A percentile compares a stretch with the other conserved stretches of the same genome.
Conservation (phyloP, 2,329 filamentous ascomycete genomes). For the Endoconidiophora polonica region DNA sequence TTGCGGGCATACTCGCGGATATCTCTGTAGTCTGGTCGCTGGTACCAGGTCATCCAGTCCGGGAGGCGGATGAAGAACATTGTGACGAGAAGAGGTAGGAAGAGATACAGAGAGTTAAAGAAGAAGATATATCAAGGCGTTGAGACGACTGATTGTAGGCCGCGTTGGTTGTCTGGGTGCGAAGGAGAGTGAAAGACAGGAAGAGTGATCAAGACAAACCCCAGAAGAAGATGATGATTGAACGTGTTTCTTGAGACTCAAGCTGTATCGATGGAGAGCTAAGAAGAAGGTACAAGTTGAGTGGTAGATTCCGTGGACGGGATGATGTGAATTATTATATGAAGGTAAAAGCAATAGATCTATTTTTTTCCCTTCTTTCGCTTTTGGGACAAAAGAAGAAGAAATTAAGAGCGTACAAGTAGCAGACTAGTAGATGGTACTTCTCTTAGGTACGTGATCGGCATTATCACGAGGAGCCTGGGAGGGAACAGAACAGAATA, state of each 20-base stretch:
- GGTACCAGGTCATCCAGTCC: constrained; percentile 29
- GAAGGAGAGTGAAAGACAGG: neutral
- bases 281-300: neutral
- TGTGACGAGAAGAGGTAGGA: neutral
- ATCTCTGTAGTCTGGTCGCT: constrained; percentile 32
- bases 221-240: neutral
- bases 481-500: too few relatives aligned
- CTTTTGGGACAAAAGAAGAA: too few relatives aligned
- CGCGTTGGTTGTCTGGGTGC: neutral
- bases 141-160: neutral
- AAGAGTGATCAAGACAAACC: neutral
- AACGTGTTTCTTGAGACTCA: neutral
- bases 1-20: constrained; percentile 27
- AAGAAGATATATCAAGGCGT: neutral
- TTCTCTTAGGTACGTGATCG: too few relatives aligned
- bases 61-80: constrained; percentile 16
- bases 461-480: too few relatives aligned
- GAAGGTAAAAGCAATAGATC: neutral
- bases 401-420: too few relatives aligned
- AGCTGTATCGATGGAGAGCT: neutral
- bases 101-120: neutral
- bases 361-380: too few relatives aligned
- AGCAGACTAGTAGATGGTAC: too few relatives aligned
- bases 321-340: constrained; percentile 1
- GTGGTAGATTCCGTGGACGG: too few relatives aligned